Evolutionary conservation across 495 filamentous ascomycete genomes (phyloP), one percentile per base, ranked within the genome.

Genomic region (Penicillium parvum): DNA sequence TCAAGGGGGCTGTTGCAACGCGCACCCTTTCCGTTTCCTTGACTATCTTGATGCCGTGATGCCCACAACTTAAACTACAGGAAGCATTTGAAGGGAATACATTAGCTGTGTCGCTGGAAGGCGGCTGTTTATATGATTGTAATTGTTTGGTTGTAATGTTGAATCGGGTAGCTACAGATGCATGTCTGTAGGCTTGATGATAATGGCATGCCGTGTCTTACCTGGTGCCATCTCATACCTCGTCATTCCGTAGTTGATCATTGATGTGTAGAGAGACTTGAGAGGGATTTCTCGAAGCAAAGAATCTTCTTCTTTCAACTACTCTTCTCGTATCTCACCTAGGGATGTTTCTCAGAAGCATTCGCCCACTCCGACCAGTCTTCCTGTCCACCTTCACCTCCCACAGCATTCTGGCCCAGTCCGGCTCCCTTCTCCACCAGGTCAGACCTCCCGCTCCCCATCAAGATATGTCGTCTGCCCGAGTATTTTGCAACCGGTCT

Each of bases 341-440:
- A 32, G 8, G 9, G 6, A 50, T 51, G 43, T 20, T 32, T 17
- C 18, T 32, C 14, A 17, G 28, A 40, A 15, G 22, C 19, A 17
- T 38, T 16, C 27, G 26, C 17, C 42, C 3, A 7, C 6, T 32
- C 7, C 19, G 18, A 5, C 17, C 43, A 16, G 12, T 41, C 7
- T 23, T 41, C 28, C 11, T 7, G 11, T n/a, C n/a, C n/a, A n/a
- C n/a, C n/a, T n/a, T 20, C 23, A 19, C 2, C 37, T 32, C 30
- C 21, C 39, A 34, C 23, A 11, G 20, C n/a, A 32, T 38, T 45
- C 30, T 33, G 40, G 37, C 10, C 26, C 54, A 39, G 27, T 41
- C 19, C 52, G 45, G 43, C 37, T 35, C n/a, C 32, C 32, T 56
- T 54, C 60, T 53, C 60, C 57, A 54, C 53, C 60, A 49, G 33